Conservation (phyloP, 257 asterid genomes). For the Linderniella brevidens region DNA sequence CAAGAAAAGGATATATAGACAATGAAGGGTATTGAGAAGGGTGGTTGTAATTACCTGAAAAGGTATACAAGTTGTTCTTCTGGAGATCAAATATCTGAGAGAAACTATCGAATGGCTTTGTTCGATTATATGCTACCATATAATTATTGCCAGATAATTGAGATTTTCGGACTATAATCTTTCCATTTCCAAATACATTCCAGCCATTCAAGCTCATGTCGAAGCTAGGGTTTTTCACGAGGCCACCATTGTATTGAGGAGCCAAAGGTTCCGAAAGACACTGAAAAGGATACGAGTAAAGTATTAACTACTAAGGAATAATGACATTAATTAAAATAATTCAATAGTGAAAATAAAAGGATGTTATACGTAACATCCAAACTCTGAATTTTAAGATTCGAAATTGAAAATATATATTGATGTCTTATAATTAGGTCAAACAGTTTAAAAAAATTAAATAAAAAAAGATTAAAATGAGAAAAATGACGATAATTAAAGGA, state of each 20-base stretch:
- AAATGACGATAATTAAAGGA: background rate
- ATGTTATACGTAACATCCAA: too few relatives aligned
- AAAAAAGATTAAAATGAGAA: background rate
- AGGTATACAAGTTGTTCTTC: constrained; percentile 17
- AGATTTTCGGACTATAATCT: too few relatives aligned
- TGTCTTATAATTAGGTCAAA: too few relatives aligned
- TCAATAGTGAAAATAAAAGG: too few relatives aligned
- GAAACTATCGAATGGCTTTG: constrained; percentile 10
- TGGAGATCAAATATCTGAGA: constrained; percentile 13
- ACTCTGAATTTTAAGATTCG: too few relatives aligned
- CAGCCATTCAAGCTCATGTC: too few relatives aligned
- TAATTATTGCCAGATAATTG: constrained; percentile 15
- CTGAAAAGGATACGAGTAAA: constrained; percentile 13
- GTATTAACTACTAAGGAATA: too few relatives aligned
- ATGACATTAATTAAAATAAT: too few relatives aligned
- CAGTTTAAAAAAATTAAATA: too few relatives aligned
- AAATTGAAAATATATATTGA: background rate
- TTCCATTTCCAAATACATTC: too few relatives aligned
- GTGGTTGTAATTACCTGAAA: constrained; percentile 19
- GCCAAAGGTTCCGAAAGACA: constrained; percentile 19
- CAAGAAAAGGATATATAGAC: background rate
- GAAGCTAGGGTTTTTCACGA: constrained; percentile 4
- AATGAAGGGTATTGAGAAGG: background rate
- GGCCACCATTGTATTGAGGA: constrained; percentile 33
- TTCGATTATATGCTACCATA: constrained; percentile 20